Evolutionary conservation across 1,139 yeast species (phyloP).

Genomic region (Suhomyces terraborum): DNA sequence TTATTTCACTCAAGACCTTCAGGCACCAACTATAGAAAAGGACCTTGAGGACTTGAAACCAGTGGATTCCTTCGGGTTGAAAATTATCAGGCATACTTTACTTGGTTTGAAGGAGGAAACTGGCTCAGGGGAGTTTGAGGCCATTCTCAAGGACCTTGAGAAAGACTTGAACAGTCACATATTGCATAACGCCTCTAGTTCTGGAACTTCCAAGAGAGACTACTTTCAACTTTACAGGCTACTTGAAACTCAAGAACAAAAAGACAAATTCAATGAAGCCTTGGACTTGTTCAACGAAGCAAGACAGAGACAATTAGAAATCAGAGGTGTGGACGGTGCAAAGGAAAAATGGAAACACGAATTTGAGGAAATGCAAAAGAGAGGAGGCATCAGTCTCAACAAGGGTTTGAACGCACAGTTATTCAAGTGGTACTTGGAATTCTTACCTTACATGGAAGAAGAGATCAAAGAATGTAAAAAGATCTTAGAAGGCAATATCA

Average conservation of each 20-base stretch:
- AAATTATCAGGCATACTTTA: constrained; percentile 76
- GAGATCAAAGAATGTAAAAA: constrained; percentile 57
- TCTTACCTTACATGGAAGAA: constrained; percentile 67
- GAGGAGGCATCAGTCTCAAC: constrained; percentile 61
- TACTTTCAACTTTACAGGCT: constrained; percentile 64
- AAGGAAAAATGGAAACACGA: constrained; percentile 86
- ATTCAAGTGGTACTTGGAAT: constrained; percentile 74
- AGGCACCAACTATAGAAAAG: constrained; percentile 46
- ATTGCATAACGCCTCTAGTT: constrained; percentile 28
- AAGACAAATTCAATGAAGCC: constrained; percentile 57
- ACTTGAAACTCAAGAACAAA: constrained; percentile 54
- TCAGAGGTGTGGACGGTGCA: constrained; percentile 82
- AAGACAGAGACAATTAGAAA: constrained; percentile 76
- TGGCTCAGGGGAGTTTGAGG: constrained; percentile 29
- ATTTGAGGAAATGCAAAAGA: constrained; percentile 65
- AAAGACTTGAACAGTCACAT: constrained; percentile 20
- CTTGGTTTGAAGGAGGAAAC: constrained; percentile 55
- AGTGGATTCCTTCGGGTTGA: constrained; percentile 79
- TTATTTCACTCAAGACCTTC: constrained; percentile 29
- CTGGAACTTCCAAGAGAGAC: constrained; percentile 42
- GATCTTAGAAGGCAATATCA: constrained; percentile 24
- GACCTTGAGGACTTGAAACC: constrained; percentile 60
- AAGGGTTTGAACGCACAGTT: constrained; percentile 69
- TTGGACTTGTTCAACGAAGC: constrained; percentile 69
- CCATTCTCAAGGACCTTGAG: constrained; percentile 40